phyloP scores from a whole-genome alignment of 2,329 filamentous ascomycete species.

The Aspergillus luchuensis region DNA sequence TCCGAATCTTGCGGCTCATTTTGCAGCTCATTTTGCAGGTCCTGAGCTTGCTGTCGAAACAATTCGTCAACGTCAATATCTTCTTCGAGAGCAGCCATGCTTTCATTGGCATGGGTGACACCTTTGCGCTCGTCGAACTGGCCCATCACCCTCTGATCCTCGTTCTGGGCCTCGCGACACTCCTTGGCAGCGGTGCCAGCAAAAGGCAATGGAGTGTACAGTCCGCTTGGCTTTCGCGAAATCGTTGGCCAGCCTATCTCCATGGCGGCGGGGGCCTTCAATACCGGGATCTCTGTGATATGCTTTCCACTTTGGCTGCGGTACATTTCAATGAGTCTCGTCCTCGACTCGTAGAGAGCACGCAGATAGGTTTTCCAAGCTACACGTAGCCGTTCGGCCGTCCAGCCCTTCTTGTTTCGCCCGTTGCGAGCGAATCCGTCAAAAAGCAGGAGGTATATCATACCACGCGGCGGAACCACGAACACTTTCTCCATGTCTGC shows the following conservation, averaged over 20 bases:
- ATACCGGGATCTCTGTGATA: slow-evolving; percentile 37
- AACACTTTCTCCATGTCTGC: slow-evolving; percentile 74
- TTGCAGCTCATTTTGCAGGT: slow-evolving; percentile 9
- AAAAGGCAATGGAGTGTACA: slow-evolving; percentile 33
- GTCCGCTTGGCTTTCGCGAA: slow-evolving; percentile 16
- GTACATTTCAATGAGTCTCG: slow-evolving; percentile 27
- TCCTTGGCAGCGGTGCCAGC: neutral
- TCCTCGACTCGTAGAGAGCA: slow-evolving; percentile 40
- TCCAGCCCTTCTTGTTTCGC: slow-evolving; percentile 71
- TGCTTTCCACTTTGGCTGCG: slow-evolving; percentile 19
- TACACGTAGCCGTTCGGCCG: slow-evolving; percentile 63
- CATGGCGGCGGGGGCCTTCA: slow-evolving; percentile 11
- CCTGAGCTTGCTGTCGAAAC: slow-evolving; percentile 11
- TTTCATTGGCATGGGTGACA: slow-evolving; percentile 8
- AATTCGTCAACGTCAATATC: slow-evolving; percentile 11
- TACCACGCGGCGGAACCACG: slow-evolving; percentile 68
- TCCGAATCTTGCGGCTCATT: slow-evolving; percentile 17
- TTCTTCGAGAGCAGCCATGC: slow-evolving; percentile 10
- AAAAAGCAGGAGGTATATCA: slow-evolving; percentile 78
- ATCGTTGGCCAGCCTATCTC: slow-evolving; percentile 8
- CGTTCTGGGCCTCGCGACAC: neutral
- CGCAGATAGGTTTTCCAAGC: slow-evolving; percentile 67
- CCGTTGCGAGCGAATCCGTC: slow-evolving; percentile 79
- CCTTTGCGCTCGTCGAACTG: slow-evolving; percentile 12
- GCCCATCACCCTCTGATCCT: neutral